Evolutionary conservation across 805 yeast genomes (phyloP).

Genomic region (Sugiyamaella marilandica): DNA sequence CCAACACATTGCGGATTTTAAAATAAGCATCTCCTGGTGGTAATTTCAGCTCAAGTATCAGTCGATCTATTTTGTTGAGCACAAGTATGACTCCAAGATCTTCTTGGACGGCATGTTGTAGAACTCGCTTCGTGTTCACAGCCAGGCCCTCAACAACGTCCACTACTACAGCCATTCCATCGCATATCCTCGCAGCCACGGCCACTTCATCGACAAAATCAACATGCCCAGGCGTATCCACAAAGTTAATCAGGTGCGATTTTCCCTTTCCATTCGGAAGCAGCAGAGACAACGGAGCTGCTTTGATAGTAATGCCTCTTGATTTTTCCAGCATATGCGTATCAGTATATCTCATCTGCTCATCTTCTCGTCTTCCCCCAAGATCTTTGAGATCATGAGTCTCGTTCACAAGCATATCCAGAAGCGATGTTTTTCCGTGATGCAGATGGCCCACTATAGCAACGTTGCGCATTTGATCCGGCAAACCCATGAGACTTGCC

Average conservation of each 20-base stretch:
- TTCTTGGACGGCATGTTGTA: conserved; percentile 48
- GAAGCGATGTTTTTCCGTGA: conserved; percentile 78
- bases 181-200: conserved; percentile 53
- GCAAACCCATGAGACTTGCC: conserved; percentile 43
- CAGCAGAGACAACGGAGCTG: conserved; percentile 58
- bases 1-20: conserved; percentile 58
- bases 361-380: conserved; percentile 35
- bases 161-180: conserved; percentile 64
- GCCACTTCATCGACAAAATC: conserved; percentile 75
- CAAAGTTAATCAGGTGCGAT: conserved; percentile 55
- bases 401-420: conserved; percentile 62
- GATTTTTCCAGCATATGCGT: conserved; percentile 62
- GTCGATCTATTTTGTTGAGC: conserved; percentile 77
- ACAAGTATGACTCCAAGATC: conserved; percentile 55
- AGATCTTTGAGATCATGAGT: conserved; percentile 50
- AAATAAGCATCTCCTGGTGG: conserved; percentile 70
- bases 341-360: conserved; percentile 63
- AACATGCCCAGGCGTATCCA: conserved; percentile 92
- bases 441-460: conserved; percentile 76
- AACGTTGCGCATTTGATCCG: conserved; percentile 66
- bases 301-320: conserved; percentile 63
- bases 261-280: conserved; percentile 48
- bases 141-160: conserved; percentile 84
- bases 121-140: conserved; percentile 43
- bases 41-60: conserved; percentile 71